Evolutionary conservation across 2,329 filamentous ascomycete genomes (phyloP), one percentile per base, ranked within the genome.

Genomic region (Orbilia oligospora): DNA sequence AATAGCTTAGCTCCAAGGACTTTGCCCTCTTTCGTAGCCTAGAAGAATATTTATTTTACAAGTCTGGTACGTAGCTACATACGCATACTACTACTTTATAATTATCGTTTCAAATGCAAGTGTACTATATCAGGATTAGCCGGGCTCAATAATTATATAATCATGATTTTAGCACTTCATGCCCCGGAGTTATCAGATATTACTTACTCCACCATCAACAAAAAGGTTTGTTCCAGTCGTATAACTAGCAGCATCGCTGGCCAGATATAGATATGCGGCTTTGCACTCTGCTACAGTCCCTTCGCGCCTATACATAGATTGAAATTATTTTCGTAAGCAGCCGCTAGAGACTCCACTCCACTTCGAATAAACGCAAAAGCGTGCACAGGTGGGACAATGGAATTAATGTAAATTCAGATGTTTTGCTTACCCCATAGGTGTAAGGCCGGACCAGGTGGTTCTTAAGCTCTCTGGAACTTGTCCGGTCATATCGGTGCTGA

Each of bases 211-310:
- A 73, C 92, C 92, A 83, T 96, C 93, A 58, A 94, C 88, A 79
- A 92, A 85, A 76, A 96, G 86, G 83, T 94, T 91, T 9, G 88
- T 87, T 0, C 90, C 93, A 9, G 93, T 97, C 14, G 91, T 93
- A 85, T 93, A 97, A 68, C 90, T 92, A 16, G 91, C 89, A 3
- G 93, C 93, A 84, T 97, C 93, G 18, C 90, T 93, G 18, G 92
- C 91, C 73, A 97, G 87, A 85, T 94, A 97, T 53, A 97, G 85
- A 83, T 92, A 97, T 20, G 91, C 91, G 20, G 92, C 93, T 86
- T 95, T 94, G 81, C 97, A 87, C 86, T 97, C 93, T 76, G 89
- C 88, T 2, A 89, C 86, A 80, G 90, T 87, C 6, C 91, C 93
- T 83, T 94, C 91, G 81, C 93, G 88, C 44, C 89, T 89, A 46